These are phyloP conservation scores for Eimeria falciformis DNA, from an alignment of 169 alveolate genomes.

Conservation along the genomic window DNA sequence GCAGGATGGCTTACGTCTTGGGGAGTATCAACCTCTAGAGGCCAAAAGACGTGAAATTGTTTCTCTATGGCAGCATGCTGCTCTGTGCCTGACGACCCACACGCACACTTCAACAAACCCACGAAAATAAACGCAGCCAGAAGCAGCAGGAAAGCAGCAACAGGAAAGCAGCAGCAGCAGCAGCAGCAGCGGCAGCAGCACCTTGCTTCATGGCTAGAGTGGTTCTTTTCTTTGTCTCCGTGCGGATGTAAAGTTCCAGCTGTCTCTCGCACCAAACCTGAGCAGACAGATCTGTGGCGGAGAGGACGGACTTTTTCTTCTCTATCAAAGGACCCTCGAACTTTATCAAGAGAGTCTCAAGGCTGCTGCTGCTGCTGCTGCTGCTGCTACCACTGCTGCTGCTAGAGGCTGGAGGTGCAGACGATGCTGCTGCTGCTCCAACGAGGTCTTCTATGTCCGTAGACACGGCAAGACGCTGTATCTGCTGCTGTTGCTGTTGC, in stretches of 20 bases:
- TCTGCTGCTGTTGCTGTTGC: slow-evolving; percentile 39
- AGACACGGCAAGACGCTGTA: neutral
- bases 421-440: neutral
- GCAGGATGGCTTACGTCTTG: slow-evolving; percentile 36
- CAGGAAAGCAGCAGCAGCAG: neutral
- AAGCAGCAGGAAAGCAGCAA: slow-evolving; percentile 35
- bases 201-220: slow-evolving; percentile 7
- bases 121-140: neutral
- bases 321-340: neutral
- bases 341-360: neutral
- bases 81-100: slow-evolving; percentile 11
- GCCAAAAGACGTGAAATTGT: neutral
- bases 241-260: neutral
- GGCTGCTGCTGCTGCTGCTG: slow-evolving; percentile 5
- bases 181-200: neutral
- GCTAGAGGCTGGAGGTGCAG: neutral
- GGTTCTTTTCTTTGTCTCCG: neutral
- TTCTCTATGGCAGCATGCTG: slow-evolving; percentile 38
- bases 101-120: neutral
- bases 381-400: slow-evolving; percentile 14
- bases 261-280: slow-evolving; percentile 39
- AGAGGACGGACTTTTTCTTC: neutral
- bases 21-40: neutral
- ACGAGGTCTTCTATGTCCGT: slow-evolving; percentile 7
- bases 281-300: slow-evolving; percentile 2